Evolutionary conservation across 192 early-diverging fungal species (phyloP).

Genomic region (Entomortierella lignicola): DNA sequence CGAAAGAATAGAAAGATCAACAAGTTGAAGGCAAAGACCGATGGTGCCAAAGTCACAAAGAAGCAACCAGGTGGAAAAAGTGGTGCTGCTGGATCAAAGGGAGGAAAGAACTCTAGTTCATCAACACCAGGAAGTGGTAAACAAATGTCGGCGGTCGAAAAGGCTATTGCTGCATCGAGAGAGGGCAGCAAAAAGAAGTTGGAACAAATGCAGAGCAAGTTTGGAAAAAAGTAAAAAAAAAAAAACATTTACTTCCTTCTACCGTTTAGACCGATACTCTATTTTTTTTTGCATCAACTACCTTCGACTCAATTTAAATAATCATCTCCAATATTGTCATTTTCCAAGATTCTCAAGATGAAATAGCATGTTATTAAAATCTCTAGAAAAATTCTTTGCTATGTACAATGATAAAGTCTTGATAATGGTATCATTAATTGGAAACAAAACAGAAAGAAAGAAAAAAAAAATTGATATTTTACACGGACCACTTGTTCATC

Average conservation of each 20-base stretch:
- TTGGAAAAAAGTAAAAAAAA: conserved; percentile 32
- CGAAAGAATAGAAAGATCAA: conserved; percentile 55
- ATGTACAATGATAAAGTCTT: not conserved
- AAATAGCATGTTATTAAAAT: too few relatives aligned
- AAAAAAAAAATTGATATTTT: too few relatives aligned
- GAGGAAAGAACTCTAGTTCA: not conserved
- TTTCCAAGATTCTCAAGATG: too few relatives aligned
- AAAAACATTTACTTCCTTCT: not conserved
- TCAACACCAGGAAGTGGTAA: conserved; percentile 10
- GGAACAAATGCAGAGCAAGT: conserved; percentile 36
- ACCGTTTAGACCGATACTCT: not conserved
- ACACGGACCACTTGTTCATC: conserved; percentile 56
- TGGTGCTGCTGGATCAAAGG: not conserved
- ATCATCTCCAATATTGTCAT: too few relatives aligned
- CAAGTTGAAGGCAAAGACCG: conserved; percentile 54
- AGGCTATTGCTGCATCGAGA: conserved; percentile 42
- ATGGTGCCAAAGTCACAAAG: conserved; percentile 39
- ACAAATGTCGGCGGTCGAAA: conserved; percentile 35
- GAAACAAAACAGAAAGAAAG: too few relatives aligned
- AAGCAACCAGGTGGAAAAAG: not conserved
- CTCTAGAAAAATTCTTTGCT: not conserved
- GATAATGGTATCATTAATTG: too few relatives aligned
- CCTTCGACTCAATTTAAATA: too few relatives aligned
- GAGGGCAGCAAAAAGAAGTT: conserved; percentile 34
- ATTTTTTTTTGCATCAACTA: not conserved